Conservation (phyloP, 2,329 filamentous ascomycete genomes). For the Cladobotryum mycophilum region DNA sequence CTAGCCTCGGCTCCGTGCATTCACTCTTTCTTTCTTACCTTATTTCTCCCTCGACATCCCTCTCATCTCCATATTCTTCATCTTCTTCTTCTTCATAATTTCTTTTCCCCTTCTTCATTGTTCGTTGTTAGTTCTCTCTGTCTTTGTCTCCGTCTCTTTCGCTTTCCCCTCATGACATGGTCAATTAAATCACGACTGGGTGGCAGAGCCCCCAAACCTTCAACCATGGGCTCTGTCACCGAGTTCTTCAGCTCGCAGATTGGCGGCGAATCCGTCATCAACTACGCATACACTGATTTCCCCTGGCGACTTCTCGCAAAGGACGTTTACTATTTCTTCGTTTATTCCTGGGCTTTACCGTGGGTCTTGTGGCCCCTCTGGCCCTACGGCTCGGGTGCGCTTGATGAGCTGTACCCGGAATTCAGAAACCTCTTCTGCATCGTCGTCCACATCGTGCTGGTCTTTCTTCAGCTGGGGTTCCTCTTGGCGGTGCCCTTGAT, state of each 20-base stretch:
- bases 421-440: slow-evolving; percentile 51
- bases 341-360: slow-evolving; percentile 50
- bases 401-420: slow-evolving; percentile 61
- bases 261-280: slow-evolving; percentile 50
- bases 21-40: too few species aligned
- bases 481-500: slow-evolving; percentile 50
- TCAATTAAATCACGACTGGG: too few species aligned
- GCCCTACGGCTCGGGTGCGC: slow-evolving; percentile 43
- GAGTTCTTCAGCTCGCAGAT: slow-evolving; percentile 54
- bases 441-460: slow-evolving; percentile 51
- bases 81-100: not conserved
- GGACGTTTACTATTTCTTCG: slow-evolving; percentile 51
- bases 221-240: slow-evolving; percentile 30
- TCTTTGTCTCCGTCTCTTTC: not conserved
- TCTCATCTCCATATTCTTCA: not conserved
- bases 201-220: not conserved
- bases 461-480: slow-evolving; percentile 54
- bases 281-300: slow-evolving; percentile 54
- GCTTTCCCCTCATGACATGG: too few species aligned
- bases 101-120: not conserved
- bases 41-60: too few species aligned
- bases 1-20: too few species aligned
- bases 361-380: slow-evolving; percentile 54
- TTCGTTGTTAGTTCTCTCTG: not conserved
- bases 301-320: slow-evolving; percentile 45